Evolutionary conservation across 306 rosid genomes (phyloP).

Genomic region (Malus fusca): DNA sequence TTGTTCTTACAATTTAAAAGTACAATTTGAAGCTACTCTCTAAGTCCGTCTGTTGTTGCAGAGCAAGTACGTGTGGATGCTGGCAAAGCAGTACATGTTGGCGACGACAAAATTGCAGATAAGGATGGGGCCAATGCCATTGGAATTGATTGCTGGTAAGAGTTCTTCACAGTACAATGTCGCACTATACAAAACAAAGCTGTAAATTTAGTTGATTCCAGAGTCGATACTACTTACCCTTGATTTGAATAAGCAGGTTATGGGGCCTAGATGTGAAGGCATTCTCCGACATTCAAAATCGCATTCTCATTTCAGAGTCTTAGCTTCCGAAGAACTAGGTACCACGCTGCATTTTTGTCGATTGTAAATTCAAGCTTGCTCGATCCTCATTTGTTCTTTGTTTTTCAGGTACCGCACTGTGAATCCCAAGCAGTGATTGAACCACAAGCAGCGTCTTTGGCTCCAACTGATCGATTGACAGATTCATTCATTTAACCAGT

Average conservation of each 20-base stretch:
- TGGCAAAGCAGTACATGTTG: conserved; percentile 69
- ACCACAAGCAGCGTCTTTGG: not conserved
- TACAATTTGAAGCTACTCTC: not conserved
- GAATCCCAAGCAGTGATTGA: not conserved
- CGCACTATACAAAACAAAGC: not conserved
- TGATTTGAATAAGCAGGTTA: conserved; percentile 50
- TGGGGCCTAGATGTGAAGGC: conserved; percentile 84
- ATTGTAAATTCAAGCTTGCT: not conserved
- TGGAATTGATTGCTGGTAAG: conserved; percentile 90
- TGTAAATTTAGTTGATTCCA: not conserved
- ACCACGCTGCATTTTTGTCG: not conserved
- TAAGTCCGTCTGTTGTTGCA: not conserved
- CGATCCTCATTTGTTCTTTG: not conserved
- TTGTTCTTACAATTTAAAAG: not conserved
- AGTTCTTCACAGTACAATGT: conserved; percentile 1
- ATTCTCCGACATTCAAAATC: conserved; percentile 48
- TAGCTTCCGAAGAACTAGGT: conserved; percentile 12
- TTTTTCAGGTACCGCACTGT: not conserved
- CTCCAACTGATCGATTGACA: not conserved
- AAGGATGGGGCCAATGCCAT: conserved; percentile 66
- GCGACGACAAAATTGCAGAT: conserved; percentile 79
- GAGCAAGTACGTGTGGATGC: conserved; percentile 68
- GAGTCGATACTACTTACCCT: not conserved
- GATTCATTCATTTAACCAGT: not conserved
- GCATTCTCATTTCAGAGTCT: conserved; percentile 36